A percentile compares a stretch with the other conserved stretches of the same genome.
These are phyloP conservation scores for Aspergillus latus DNA, from an alignment of 2,329 filamentous ascomycete species.

Conservation along the genomic window DNA sequence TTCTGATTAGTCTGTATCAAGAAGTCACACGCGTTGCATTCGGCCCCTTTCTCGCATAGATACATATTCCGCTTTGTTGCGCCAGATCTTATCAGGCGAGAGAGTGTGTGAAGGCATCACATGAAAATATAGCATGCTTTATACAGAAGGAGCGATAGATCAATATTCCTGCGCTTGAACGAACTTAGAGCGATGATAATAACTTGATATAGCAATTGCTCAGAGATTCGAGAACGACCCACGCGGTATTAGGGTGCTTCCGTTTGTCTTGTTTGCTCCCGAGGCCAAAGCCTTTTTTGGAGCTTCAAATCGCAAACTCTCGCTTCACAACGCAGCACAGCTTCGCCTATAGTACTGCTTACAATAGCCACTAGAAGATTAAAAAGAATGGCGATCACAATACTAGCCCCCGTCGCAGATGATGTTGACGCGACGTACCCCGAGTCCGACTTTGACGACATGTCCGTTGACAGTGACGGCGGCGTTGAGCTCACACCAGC, in stretches of 20 bases:
- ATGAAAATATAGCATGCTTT: too few species aligned
- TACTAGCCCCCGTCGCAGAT: constrained; percentile 53
- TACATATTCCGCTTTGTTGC: too few species aligned
- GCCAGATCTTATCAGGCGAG: too few species aligned
- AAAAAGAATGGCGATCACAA: constrained; percentile 59
- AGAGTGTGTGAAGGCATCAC: too few species aligned
- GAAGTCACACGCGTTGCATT: too few species aligned
- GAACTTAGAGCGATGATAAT: too few species aligned
- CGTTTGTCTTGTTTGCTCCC: constrained; percentile 25
- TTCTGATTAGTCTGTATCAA: not conserved
- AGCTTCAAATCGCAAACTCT: constrained; percentile 5
- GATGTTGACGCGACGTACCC: constrained; percentile 32
- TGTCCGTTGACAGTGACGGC: constrained; percentile 50
- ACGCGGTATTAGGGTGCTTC: too few species aligned
- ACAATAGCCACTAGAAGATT: not conserved
- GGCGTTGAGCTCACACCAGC: constrained; percentile 33
- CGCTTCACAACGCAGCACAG: not conserved
- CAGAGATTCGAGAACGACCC: too few species aligned
- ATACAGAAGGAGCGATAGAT: too few species aligned
- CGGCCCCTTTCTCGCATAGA: too few species aligned
- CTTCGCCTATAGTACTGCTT: not conserved
- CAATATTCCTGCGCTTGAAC: too few species aligned
- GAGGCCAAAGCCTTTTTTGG: constrained; percentile 16
- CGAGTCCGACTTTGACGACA: constrained; percentile 50
- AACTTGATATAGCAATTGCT: too few species aligned